Base-by-base conservation (phyloP, 192 early-diverging fungal species). In the Umbelopsis ramanniana region DNA sequence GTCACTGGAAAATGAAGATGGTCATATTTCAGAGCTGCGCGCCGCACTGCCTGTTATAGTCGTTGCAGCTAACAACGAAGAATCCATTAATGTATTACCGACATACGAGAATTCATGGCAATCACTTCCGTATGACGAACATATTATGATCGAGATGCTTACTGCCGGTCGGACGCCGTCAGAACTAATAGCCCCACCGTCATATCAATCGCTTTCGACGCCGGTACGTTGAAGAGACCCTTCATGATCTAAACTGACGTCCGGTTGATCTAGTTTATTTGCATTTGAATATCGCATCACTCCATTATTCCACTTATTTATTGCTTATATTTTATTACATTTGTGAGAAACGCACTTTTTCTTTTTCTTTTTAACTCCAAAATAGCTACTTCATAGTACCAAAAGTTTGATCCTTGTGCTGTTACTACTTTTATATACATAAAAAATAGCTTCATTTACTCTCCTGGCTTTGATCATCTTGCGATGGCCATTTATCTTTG, bases 21-120 rank as follows among this genome's bases (percentile, higher is more conserved):
- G 73, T 22, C 78, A 79, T 52, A 46, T 72, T 29, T 79, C 78
- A 37, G 81, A 83, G 69, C 53, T 83, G 53, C 67, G 75, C 11
- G 80, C 76, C 3, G 21, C 73, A 12, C 22, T 83, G 11, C 75
- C 75, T 5, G 70, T 83, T 4, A 67, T 83, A 29, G 70, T 83
- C 2, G 57, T 63, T 4, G 57, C 57, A 3, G 17, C 57, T 17
- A 63, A 37, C 33, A 63, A 63, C 14, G 57, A 63, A 63, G 57
- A 63, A 63, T 37, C 57, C 33, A 63, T 71, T 15, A 71, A 71
- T 54, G 5, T 22, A 1, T 45, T 71, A 19, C 69, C 69, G 15
- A 52, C 69, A 38, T 71, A 71, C 50, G 69, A 71, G 22, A 48
- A 71, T 22, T 46, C 69, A 40, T 52, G 46, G 47, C 69, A 22